A percentile compares a stretch with the other conserved stretches of the same genome.
These are phyloP conservation scores for Metschnikowia dekortorum DNA, from an alignment of 805 yeast genomes.

Conservation along the genomic window DNA sequence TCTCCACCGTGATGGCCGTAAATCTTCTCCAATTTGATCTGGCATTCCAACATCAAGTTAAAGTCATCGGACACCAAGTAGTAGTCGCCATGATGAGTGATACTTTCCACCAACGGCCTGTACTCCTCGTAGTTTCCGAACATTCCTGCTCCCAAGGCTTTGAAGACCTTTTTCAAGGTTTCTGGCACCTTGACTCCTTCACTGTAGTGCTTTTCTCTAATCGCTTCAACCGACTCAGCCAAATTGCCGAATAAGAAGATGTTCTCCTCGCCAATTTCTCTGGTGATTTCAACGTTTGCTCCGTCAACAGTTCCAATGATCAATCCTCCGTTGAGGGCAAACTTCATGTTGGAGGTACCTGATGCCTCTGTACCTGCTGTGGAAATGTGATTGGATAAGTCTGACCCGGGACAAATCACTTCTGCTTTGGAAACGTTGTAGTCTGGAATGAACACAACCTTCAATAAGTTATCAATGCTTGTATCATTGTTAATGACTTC, in stretches of 20 bases:
- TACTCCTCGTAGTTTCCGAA: constrained; percentile 73
- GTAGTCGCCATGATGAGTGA: constrained; percentile 73
- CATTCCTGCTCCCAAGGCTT: constrained; percentile 58
- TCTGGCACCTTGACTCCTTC: constrained; percentile 58
- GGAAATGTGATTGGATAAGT: constrained; percentile 87
- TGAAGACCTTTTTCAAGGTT: constrained; percentile 58
- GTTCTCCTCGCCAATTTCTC: constrained; percentile 91
- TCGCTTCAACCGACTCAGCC: constrained; percentile 83
- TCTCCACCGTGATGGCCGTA: constrained; percentile 47
- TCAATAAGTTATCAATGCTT: constrained; percentile 69
- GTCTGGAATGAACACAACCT: constrained; percentile 87
- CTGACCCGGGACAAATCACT: constrained; percentile 84
- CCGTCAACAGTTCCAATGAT: constrained; percentile 96
- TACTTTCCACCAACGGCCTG: constrained; percentile 62
- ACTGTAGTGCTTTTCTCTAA: constrained; percentile 69
- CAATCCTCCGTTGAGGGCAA: constrained; percentile 89
- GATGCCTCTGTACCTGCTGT: constrained; percentile 98
- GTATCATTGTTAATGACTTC: constrained; percentile 75
- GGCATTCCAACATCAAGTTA: constrained; percentile 81
- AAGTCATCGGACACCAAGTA: constrained; percentile 88
- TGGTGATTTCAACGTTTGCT: constrained; percentile 90
- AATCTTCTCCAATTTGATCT: constrained; percentile 66
- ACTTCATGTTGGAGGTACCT: constrained; percentile 95
- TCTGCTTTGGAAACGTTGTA: constrained; percentile 94
- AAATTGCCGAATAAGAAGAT: constrained; percentile 89